Evolutionary conservation across 352 stramenopile species (phyloP), one percentile per base, ranked within the genome.

Genomic region (Pythium vanterpoolii): DNA sequence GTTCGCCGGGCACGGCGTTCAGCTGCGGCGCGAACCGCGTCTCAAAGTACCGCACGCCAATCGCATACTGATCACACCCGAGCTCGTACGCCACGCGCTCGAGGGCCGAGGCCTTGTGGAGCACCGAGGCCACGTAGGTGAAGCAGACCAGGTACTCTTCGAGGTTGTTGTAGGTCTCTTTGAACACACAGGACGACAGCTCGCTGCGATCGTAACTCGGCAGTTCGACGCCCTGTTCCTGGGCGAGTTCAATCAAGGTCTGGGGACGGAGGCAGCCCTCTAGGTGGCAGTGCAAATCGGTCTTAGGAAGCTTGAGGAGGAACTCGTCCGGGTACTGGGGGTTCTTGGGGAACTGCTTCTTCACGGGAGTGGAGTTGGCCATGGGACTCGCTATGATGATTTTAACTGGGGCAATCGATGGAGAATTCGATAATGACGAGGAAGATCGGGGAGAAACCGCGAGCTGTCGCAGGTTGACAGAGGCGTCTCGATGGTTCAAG

Each of bases 131-230:
- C 16, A 83, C 81, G 66, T 90, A 93, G 1, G 74, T 69, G 58
- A 96, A 96, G 72, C 86, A 92, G 28, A 73, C 69, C 30, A 96
- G 76, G 53, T 96, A 96, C 50, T 96, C 82, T 51, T 92, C 83
- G 0, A 96, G 63, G 18, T 64, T 90, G 30, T 66, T 70, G 63
- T 96, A 96, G 5, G 77, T 90, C 60, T 89, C 64, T 44, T 91
- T 89, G 58, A 96, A 96, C 3, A 96, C 75, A 26, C 70, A 73
- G 31, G 64, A 66, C 23, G 72, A 79, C 8, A 93, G 68, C 47
- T 84, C 61, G 27, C 70, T 47, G 9, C 79, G 63, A 66, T 92
- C 80, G 59, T 89, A 87, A 18, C 79, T 83, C 19, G 88, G 88
- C 11, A 96, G 69, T 28, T 69, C 46, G 28, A 95, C 79, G 42